These are phyloP conservation scores for Alloteropsis semialata DNA, from an alignment of 176 grass and related monocot genomes.

Conservation along the genomic window DNA sequence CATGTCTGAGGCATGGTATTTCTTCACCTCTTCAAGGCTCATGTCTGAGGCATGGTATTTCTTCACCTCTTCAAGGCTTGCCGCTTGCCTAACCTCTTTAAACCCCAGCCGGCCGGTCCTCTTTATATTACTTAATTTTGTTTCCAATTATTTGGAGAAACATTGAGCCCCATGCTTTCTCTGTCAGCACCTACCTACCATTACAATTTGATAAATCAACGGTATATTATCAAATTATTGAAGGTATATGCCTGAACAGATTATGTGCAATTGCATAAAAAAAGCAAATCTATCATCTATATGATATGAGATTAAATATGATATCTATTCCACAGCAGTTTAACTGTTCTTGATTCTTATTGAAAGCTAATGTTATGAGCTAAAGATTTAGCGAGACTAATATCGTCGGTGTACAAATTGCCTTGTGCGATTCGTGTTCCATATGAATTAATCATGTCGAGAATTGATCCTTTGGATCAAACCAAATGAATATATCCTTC, in stretches of 20 bases:
- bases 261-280: background rate
- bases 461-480: constrained; percentile 14
- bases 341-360: background rate
- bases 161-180: background rate
- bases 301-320: constrained; percentile 5
- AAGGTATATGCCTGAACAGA: background rate
- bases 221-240: background rate
- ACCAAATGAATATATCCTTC: background rate
- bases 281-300: background rate
- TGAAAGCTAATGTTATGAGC: background rate
- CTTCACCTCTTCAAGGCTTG: constrained; percentile 16
- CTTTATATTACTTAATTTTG: constrained; percentile 9
- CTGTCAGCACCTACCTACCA: background rate
- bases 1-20: background rate
- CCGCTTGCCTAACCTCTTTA: constrained; percentile 24
- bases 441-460: constrained; percentile 2
- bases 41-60: constrained; percentile 13
- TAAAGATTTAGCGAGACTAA: background rate
- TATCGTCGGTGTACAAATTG: background rate
- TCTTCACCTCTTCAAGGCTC: constrained; percentile 25
- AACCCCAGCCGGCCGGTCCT: background rate
- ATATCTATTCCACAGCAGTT: background rate
- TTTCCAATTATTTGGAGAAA: constrained; percentile 6
- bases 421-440: background rate
- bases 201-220: background rate